Evolutionary conservation across 371 early-diverging fungal species (phyloP).

Genomic region (Mucor indicus): DNA sequence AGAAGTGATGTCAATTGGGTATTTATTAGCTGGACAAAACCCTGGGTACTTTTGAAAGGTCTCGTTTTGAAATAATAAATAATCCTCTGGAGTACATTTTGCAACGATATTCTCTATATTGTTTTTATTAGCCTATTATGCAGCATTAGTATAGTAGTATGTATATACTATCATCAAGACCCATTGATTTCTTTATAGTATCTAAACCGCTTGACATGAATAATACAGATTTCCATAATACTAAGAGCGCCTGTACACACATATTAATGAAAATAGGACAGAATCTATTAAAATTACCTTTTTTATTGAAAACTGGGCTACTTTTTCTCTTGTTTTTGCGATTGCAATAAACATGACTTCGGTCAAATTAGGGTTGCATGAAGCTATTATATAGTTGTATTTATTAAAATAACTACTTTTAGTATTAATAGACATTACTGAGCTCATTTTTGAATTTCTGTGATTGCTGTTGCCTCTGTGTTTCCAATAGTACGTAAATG

Average conservation of each 20-base stretch:
- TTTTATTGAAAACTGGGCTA: constrained; percentile 62
- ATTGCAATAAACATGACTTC: constrained; percentile 57
- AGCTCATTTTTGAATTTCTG: constrained; percentile 38
- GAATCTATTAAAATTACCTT: constrained; percentile 45
- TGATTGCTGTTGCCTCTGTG: constrained; percentile 29
- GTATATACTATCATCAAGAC: no score
- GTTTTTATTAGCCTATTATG: background rate
- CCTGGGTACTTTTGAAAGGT: constrained; percentile 58
- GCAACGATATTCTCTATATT: constrained; percentile 24
- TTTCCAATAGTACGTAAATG: constrained; percentile 56
- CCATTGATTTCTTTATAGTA: constrained; percentile 42
- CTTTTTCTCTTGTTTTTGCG: constrained; percentile 13
- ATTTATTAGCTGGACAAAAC: constrained; percentile 42
- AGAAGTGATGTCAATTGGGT: constrained; percentile 12
- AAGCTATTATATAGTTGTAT: constrained; percentile 1
- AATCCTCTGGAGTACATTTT: constrained; percentile 66
- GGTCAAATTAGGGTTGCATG: constrained; percentile 25
- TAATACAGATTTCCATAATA: constrained; percentile 67
- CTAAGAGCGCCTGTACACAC: constrained; percentile 11
- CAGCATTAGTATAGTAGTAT: no score
- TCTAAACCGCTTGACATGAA: constrained; percentile 62
- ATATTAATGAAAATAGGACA: constrained; percentile 33
- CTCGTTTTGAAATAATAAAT: constrained; percentile 54
- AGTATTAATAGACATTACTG: no score
- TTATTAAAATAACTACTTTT: no score